These are phyloP conservation scores for Komagataella mondaviorum DNA, from an alignment of 805 yeast genomes.

Conservation along the genomic window DNA sequence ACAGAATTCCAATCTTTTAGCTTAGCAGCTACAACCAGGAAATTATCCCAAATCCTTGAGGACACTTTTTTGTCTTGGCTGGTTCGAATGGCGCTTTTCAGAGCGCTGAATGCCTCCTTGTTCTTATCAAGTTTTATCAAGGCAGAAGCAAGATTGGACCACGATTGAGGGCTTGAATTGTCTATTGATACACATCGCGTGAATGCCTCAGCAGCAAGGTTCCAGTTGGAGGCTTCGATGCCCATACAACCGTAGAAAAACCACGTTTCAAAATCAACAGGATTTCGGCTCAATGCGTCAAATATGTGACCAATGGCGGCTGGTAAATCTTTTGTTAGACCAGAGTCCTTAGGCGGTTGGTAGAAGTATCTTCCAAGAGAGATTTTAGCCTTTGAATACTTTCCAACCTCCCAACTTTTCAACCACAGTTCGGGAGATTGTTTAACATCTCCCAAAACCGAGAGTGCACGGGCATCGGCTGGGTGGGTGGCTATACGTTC, in stretches of 20 bases:
- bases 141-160: conserved; percentile 88
- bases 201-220: conserved; percentile 81
- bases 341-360: conserved; percentile 44
- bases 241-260: conserved; percentile 88
- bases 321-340: conserved; percentile 33
- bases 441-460: conserved; percentile 76
- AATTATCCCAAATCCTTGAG: conserved; percentile 90
- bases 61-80: conserved; percentile 56
- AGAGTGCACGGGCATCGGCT: conserved; percentile 69
- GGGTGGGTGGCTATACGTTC: conserved; percentile 44
- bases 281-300: conserved; percentile 62
- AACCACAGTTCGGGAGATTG: conserved; percentile 69
- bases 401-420: conserved; percentile 78
- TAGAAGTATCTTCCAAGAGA: conserved; percentile 66
- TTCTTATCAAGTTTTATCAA: conserved; percentile 48
- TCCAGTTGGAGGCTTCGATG: conserved; percentile 55
- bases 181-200: conserved; percentile 82
- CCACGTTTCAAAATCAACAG: conserved; percentile 74
- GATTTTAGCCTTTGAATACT: conserved; percentile 74
- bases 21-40: conserved; percentile 66
- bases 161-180: conserved; percentile 66
- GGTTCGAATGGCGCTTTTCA: conserved; percentile 58
- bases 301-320: conserved; percentile 53
- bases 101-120: conserved; percentile 74
- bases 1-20: conserved; percentile 86